Conservation (phyloP, 2,329 filamentous ascomycete species). For the Claviceps africana region DNA sequence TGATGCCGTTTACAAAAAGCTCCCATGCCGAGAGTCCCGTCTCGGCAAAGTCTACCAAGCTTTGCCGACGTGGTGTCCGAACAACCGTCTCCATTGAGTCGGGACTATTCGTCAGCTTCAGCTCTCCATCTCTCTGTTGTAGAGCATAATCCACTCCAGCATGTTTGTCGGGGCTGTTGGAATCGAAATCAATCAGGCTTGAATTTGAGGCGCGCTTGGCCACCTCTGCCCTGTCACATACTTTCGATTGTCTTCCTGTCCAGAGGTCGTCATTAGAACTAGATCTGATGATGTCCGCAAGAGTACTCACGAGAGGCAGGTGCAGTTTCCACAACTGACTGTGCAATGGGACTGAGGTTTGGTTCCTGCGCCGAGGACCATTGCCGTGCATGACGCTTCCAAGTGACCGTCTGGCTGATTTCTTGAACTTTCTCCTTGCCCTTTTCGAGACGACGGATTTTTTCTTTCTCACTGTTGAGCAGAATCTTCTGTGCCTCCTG, state of each 20-base stretch:
- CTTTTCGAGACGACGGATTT: conserved; percentile 28
- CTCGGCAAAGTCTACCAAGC: conserved; percentile 10
- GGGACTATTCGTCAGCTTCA: conserved; percentile 2
- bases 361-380: conserved; percentile 40
- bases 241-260: conserved; percentile 2
- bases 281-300: neutral
- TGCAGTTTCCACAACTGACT: conserved; percentile 22
- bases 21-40: conserved; percentile 13
- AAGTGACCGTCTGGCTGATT: conserved; percentile 23
- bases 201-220: neutral
- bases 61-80: conserved; percentile 17
- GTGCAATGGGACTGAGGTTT: conserved; percentile 32
- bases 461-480: conserved; percentile 20
- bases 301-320: conserved; percentile 12
- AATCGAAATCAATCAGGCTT: conserved; percentile 2
- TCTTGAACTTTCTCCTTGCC: conserved; percentile 24
- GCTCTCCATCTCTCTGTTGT: neutral
- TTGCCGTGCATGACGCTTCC: conserved; percentile 30
- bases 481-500: conserved; percentile 24
- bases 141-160: neutral
- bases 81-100: conserved; percentile 26
- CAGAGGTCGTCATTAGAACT: neutral
- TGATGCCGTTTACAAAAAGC: conserved; percentile 19
- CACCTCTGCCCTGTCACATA: neutral
- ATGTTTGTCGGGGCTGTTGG: neutral